Percentiles rank a stretch among this genome's conserved stretches.
Evolutionary conservation across 75 land plant genomes (phyloP).

Genomic region (Ceratopteris richardii): DNA sequence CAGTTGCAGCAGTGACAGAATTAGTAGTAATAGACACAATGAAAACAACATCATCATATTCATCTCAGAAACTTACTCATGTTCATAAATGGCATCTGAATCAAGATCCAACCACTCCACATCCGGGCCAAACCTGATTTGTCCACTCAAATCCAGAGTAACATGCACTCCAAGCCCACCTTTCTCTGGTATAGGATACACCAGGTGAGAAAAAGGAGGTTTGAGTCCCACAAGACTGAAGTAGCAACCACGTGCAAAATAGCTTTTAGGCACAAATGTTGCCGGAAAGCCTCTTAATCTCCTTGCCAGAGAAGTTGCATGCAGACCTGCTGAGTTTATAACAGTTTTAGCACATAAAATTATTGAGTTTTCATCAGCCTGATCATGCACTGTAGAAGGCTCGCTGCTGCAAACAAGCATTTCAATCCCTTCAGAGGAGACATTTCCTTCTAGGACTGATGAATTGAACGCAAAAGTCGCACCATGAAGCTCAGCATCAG

Average conservation of each 20-base stretch:
- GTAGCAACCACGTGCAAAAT: constrained; percentile 87
- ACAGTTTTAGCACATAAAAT: constrained; percentile 55
- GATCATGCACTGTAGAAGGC: constrained; percentile 19
- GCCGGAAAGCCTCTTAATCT: constrained; percentile 40
- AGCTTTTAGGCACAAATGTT: constrained; percentile 27
- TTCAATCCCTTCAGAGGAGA: constrained; percentile 27
- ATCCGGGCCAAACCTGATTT: constrained; percentile 88
- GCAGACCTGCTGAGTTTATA: constrained; percentile 76
- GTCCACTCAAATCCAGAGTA: constrained; percentile 82
- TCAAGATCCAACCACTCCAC: constrained; percentile 89
- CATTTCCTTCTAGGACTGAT: constrained; percentile 50
- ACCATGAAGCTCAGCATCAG: constrained; percentile 69
- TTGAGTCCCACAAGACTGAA: constrained; percentile 49
- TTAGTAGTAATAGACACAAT: no score
- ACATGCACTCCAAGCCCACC: constrained; percentile 96
- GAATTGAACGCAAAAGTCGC: constrained; percentile 68
- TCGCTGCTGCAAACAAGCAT: constrained; percentile 52
- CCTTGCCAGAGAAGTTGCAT: constrained; percentile 59
- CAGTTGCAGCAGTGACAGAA: no score
- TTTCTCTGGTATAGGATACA: constrained; percentile 94
- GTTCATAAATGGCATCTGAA: constrained; percentile 22
- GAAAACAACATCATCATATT: no score
- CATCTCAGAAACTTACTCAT: no score
- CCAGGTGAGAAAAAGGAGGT: constrained; percentile 66
- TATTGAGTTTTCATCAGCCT: constrained; percentile 24